Base-by-base conservation (phyloP, 495 filamentous ascomycete species). In the Penicillium roqueforti region DNA sequence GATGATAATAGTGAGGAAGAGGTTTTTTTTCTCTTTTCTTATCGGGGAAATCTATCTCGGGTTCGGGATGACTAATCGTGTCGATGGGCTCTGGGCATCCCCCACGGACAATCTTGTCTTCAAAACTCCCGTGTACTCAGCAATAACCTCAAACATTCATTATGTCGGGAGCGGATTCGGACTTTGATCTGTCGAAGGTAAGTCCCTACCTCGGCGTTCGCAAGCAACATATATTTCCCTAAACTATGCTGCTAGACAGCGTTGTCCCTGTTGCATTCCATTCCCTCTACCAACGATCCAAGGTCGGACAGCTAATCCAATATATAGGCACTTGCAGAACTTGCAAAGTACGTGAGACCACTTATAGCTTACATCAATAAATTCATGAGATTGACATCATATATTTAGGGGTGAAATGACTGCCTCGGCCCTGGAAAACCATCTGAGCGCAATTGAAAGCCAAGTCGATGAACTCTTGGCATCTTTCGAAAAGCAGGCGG, bases 381-480 rank as follows among this genome's bases (percentile, higher is more conserved):
- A 29, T 59, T 39, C 40, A 16, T 39, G 19, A 46, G 26, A 36
- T 55, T 57, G 37, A 59, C 54, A 41, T 42, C 13, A 38, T 28
- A 51, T 49, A 32, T 38, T 29, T 45, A 81, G 79, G 44, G 83
- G 82, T 47, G 83, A 86, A 62, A 70, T 68, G 52, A 78, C 81
- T 7, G 83, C 83, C 7, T 61, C 72, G 8, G 78, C 73, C 4
- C 60, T 86, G 43, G 83, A 86, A 60, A 74, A 70, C 23, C 77
- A 82, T 45, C 69, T 86, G 34, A 70, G 61, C 26, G 59, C 58
- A 6, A 58, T 86, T 28, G 83, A 86, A 63, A 61, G 62, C 47
- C 83, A 79, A 66, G 80, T 86, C 31, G 80, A 84, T 41, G 75
- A 72, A 39, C 59, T 85, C n/a, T 68, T 86, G 2, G 76, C 74